phyloP scores from a whole-genome alignment of 2,329 filamentous ascomycete species.

The Cercospora sp. region DNA sequence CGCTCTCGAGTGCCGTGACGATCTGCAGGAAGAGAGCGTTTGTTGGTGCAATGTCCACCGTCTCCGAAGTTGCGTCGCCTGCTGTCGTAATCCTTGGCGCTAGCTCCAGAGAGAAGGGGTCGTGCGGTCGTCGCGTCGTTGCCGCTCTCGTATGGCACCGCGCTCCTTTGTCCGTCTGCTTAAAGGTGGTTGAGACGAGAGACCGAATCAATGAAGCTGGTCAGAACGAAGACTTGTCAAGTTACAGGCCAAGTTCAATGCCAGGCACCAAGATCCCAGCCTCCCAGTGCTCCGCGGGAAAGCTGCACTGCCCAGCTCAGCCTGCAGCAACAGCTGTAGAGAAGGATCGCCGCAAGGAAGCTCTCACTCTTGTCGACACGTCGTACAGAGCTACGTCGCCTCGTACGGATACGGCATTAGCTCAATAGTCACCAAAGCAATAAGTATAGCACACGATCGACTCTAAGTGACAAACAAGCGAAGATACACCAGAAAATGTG shows the following conservation, averaged over 20 bases:
- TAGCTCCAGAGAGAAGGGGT: background rate
- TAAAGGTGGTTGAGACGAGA: background rate
- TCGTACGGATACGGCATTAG: background rate
- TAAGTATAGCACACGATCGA: background rate
- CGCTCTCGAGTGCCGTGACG: background rate
- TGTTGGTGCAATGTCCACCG: slow-evolving; percentile 6
- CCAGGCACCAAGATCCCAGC: background rate
- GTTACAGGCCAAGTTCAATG: background rate
- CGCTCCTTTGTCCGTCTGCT: background rate
- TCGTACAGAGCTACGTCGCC: background rate
- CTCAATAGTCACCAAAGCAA: background rate
- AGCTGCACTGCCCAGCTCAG: background rate
- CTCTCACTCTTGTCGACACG: background rate
- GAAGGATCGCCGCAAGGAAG: slow-evolving; percentile 1
- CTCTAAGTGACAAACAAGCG: background rate
- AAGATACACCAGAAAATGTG: background rate
- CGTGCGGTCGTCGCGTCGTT: background rate
- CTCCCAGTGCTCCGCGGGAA: background rate
- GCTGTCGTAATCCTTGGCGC: slow-evolving; percentile 7
- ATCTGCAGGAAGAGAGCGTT: background rate
- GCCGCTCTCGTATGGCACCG: background rate
- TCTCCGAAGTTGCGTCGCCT: background rate
- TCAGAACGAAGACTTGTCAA: background rate
- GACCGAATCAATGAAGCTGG: no score
- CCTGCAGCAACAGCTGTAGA: background rate